phyloP scores from a whole-genome alignment of 441 rosid species.

The Populus hybrid region DNA sequence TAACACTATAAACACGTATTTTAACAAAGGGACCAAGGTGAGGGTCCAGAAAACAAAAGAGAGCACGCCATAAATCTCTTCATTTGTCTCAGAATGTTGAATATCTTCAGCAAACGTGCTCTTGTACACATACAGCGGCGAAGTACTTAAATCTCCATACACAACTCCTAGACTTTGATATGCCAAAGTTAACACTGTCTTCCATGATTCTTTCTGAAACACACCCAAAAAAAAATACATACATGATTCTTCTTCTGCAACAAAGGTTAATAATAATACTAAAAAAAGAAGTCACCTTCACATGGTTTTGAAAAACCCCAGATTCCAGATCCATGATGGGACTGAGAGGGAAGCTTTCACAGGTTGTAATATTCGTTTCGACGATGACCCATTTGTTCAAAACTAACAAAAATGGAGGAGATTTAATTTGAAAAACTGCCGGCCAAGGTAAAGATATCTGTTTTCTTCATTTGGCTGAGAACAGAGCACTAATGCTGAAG shows the following conservation, averaged over 20 bases:
- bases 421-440: slow-evolving; percentile 2
- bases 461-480: neutral
- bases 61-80: slow-evolving; percentile 90
- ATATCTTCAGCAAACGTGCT: slow-evolving; percentile 91
- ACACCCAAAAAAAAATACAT: neutral
- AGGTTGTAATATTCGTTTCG: slow-evolving; percentile 30
- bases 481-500: neutral
- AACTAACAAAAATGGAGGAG: slow-evolving; percentile 1
- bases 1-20: slow-evolving; percentile 85
- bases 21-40: slow-evolving; percentile 82
- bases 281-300: slow-evolving; percentile 44
- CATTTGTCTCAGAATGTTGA: slow-evolving; percentile 78
- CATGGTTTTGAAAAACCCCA: slow-evolving; percentile 37
- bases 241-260: neutral
- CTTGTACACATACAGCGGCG: slow-evolving; percentile 86
- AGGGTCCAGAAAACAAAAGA: slow-evolving; percentile 96
- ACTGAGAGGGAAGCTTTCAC: slow-evolving; percentile 42
- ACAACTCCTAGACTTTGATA: slow-evolving; percentile 95
- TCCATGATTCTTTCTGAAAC: slow-evolving; percentile 88
- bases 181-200: slow-evolving; percentile 77
- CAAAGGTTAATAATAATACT: neutral
- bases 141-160: slow-evolving; percentile 91
- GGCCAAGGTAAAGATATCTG: neutral
- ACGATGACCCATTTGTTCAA: slow-evolving; percentile 22
- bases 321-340: slow-evolving; percentile 64